Evolutionary conservation across 768 basidiomycete genomes (phyloP).

Genomic region (Clathrus columnatus): DNA sequence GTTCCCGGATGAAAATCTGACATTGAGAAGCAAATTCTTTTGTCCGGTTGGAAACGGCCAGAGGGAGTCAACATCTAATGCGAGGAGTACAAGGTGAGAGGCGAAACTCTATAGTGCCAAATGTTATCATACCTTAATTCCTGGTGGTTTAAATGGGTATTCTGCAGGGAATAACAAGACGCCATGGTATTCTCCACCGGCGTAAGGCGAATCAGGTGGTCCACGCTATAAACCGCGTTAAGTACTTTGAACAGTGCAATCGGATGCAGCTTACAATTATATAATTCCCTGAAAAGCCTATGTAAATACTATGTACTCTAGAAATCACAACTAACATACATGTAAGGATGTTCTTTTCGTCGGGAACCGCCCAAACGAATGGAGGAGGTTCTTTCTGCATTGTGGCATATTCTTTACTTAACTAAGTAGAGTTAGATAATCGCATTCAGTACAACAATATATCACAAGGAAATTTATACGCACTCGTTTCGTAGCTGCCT

Average conservation of each 20-base stretch:
- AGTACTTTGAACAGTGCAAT: conserved; percentile 1
- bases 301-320: background rate
- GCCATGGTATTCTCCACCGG: conserved; percentile 91
- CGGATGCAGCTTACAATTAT: conserved; percentile 60
- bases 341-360: conserved; percentile 94
- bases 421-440: conserved; percentile 31
- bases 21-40: conserved; percentile 98
- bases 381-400: conserved; percentile 95
- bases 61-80: conserved; percentile 83
- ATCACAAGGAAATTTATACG: conserved; percentile 12
- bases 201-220: conserved; percentile 86
- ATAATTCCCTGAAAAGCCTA: conserved; percentile 66
- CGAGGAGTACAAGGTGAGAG: conserved; percentile 5
- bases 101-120: background rate
- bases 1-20: conserved; percentile 89
- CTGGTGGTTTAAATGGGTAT: conserved; percentile 95
- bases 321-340: conserved; percentile 46
- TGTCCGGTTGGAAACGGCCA: conserved; percentile 83
- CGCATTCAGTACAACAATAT: conserved; percentile 3
- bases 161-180: conserved; percentile 87
- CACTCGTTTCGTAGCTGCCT: conserved; percentile 82
- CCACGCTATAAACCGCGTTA: conserved; percentile 51
- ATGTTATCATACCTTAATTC: conserved; percentile 66
- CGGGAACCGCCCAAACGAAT: conserved; percentile 90
- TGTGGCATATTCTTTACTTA: conserved; percentile 78